A percentile compares a stretch with the other conserved stretches of the same genome.
phyloP scores from a whole-genome alignment of 2,329 filamentous ascomycete genomes.

The Fusarium newnesense region DNA sequence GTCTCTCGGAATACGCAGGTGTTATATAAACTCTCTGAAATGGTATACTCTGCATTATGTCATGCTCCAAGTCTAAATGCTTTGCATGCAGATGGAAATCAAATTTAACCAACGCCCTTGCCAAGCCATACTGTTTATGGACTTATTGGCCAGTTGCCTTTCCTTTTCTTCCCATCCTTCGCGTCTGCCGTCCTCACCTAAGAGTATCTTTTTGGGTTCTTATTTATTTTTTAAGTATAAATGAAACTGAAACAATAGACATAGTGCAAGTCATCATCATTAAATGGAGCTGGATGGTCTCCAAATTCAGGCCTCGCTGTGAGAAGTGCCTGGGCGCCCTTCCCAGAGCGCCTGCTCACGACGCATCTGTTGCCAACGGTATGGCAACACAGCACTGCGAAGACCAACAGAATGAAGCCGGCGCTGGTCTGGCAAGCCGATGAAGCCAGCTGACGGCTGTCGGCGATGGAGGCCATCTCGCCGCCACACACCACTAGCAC shows the following conservation, averaged over 20 bases:
- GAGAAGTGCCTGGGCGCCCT: constrained; percentile 40
- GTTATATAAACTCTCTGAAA: constrained; percentile 34
- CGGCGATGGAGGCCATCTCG: constrained; percentile 33
- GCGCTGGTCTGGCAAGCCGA: constrained; percentile 41
- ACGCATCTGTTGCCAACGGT: constrained; percentile 40
- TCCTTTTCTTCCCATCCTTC: constrained; percentile 8
- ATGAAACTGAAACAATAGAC: background rate
- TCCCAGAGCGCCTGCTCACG: constrained; percentile 35
- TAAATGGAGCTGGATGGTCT: background rate
- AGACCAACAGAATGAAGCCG: constrained; percentile 42
- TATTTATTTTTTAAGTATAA: background rate
- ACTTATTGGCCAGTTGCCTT: constrained; percentile 13
- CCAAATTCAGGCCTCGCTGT: constrained; percentile 36
- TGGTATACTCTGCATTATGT: constrained; percentile 36
- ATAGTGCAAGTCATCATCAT: background rate
- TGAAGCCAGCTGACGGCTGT: constrained; percentile 40
- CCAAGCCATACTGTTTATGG: constrained; percentile 19
- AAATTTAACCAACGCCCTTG: constrained; percentile 32
- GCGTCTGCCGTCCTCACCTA: background rate
- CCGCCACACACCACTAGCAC: constrained; percentile 25
- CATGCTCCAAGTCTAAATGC: constrained; percentile 28
- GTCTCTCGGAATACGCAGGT: constrained; percentile 17
- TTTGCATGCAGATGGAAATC: constrained; percentile 23
- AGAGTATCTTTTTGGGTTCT: background rate
- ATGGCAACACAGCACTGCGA: constrained; percentile 42